Evolutionary conservation across 129 eudicot genomes (phyloP), one percentile per base, ranked within the genome.

Genomic region (Oenanthe sinensis): DNA sequence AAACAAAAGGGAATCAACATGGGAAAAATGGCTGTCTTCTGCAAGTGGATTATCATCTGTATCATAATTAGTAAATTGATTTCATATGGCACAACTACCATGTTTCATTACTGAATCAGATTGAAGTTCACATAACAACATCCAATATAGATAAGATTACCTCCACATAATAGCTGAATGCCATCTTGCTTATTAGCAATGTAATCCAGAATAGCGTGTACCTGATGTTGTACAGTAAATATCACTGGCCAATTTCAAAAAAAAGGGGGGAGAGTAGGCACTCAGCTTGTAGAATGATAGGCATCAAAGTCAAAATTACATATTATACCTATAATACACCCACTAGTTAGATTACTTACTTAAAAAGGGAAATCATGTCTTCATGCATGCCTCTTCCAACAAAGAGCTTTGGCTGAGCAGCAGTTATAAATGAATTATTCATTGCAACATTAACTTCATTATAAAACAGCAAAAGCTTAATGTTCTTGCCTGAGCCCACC

Each of bases 311-410:
- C 44, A 68, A 54, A 43, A 58, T 36, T n/a, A 62, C 46, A 81
- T 76, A n/a, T 39, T 20, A 68, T 70, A 70, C 28, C 11, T 16
- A 37, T 1, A 28, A 42, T 28, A 62, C 73, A 40, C 28, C 15
- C 54, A 50, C 48, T 33, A 13, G 14, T 8, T 75, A 39, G 26
- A 19, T 36, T 81, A 77, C 99, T 89, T 85, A 96, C 99, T 90
- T 96, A 78, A 92, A 78, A 71, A 96, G 97, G 48, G 99, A 87
- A 77, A 96, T 85, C 91, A 91, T 90, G 85, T 89, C 99, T 85
- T 96, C 99, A 68, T 96, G 99, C 99, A 96, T 96, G 82, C 99
- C 99, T 84, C 97, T 87, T 82, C 97, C 99, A 77, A 96, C 91
- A 83, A 89, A 96, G 70, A 92, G 89, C 87, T 96, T 92, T 54